These are phyloP conservation scores for Chlamydomonas incerta DNA, from an alignment of 139 green algal genomes.

Conservation along the genomic window DNA sequence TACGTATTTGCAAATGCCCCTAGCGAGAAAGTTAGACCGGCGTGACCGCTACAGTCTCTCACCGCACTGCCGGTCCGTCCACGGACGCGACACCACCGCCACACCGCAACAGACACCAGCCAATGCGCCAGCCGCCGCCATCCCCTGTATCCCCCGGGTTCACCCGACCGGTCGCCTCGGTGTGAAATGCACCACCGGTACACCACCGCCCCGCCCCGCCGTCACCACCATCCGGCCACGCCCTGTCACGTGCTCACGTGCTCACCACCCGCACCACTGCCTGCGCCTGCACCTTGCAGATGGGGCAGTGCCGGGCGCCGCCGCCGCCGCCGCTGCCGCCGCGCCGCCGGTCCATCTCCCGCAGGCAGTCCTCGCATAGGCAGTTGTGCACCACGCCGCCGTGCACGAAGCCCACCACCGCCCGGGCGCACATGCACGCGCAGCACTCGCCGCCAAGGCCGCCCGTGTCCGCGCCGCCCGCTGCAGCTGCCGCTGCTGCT, in stretches of 20 bases:
- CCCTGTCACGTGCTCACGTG: neutral
- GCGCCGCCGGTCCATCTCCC: neutral
- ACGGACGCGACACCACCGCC: too few species aligned
- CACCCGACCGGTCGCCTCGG: too few species aligned
- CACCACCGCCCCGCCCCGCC: too few species aligned
- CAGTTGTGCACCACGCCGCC: constrained; percentile 17
- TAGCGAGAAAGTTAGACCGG: too few species aligned
- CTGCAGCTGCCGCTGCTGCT: neutral
- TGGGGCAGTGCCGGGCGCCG: neutral
- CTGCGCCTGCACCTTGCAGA: neutral
- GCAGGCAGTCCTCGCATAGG: constrained; percentile 14
- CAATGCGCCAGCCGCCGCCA: too few species aligned
- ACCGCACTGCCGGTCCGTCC: too few species aligned
- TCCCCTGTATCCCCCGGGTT: too few species aligned
- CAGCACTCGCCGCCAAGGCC: constrained; percentile 14
- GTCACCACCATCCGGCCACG: too few species aligned
- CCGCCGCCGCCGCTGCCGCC: neutral
- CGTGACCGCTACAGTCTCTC: too few species aligned
- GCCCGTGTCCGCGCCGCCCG: neutral
- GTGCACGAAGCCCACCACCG: constrained; percentile 33
- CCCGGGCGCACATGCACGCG: neutral
- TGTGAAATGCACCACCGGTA: too few species aligned
- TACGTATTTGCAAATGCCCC: too few species aligned
- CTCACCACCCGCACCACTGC: neutral
- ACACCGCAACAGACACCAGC: too few species aligned